Percentiles rank a stretch among this genome's conserved stretches.
These are phyloP conservation scores for Colletotrichum abscissum DNA, from an alignment of 2,329 filamentous ascomycete genomes.

Conservation along the genomic window DNA sequence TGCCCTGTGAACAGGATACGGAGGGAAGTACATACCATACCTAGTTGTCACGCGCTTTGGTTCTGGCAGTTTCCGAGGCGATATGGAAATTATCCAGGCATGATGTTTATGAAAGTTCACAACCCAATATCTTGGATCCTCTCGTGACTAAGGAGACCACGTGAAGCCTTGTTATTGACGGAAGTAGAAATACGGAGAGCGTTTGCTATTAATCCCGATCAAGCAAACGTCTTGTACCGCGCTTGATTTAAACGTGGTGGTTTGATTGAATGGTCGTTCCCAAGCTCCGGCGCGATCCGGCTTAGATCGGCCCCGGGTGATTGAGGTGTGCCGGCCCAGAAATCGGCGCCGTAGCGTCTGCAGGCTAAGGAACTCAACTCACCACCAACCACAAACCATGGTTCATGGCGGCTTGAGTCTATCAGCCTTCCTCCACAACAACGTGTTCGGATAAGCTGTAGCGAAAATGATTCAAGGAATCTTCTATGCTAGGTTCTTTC, in stretches of 20 bases:
- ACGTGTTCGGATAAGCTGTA: conserved; percentile 23
- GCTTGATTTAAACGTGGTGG: not conserved
- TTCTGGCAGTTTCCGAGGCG: conserved; percentile 24
- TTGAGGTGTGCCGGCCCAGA: not conserved
- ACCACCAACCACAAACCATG: not conserved
- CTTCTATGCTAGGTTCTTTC: conserved; percentile 77
- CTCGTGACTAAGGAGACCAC: not conserved
- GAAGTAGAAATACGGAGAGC: no score
- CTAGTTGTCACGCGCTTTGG: conserved; percentile 22
- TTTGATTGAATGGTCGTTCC: not conserved
- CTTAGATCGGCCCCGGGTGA: conserved; percentile 17
- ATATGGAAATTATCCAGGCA: conserved; percentile 32
- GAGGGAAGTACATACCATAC: conserved; percentile 32
- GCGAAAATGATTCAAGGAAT: conserved; percentile 74
- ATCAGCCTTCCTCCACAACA: not conserved
- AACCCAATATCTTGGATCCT: not conserved
- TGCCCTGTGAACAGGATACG: conserved; percentile 11
- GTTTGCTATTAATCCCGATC: not conserved
- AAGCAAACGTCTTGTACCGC: not conserved
- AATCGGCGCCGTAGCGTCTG: conserved; percentile 2
- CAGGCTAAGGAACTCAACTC: not conserved
- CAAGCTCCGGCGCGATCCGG: not conserved
- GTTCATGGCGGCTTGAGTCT: not conserved
- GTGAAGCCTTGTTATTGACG: not conserved
- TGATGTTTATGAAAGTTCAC: conserved; percentile 25